Evolutionary conservation across 306 rosid genomes (phyloP).

Genomic region (Cyclanthera cordifolia): DNA sequence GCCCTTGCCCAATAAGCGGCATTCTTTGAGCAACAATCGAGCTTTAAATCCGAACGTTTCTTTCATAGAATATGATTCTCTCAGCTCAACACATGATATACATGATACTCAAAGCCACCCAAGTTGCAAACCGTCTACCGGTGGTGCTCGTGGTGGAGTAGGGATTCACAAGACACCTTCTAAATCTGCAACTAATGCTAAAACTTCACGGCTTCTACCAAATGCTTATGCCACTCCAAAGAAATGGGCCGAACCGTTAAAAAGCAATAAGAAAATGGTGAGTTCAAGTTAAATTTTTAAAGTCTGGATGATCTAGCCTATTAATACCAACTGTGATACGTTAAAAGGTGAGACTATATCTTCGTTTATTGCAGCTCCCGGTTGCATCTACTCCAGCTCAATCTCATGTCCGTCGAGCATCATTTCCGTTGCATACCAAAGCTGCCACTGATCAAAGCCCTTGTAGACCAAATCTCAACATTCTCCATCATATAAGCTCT

Average conservation of each 20-base stretch:
- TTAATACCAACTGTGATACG: too few relatives aligned
- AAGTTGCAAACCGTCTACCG: constrained; percentile 30
- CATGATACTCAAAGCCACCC: constrained; percentile 43
- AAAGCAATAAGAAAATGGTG: constrained; percentile 39
- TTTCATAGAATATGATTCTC: constrained; percentile 62
- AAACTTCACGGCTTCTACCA: constrained; percentile 30
- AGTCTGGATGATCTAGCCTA: constrained; percentile 2
- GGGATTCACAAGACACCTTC: constrained; percentile 36
- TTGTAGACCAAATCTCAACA: constrained; percentile 26
- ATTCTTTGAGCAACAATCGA: constrained; percentile 59
- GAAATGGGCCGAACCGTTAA: constrained; percentile 37
- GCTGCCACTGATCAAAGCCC: constrained; percentile 33
- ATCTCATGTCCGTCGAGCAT: constrained; percentile 53
- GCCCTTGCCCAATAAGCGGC: constrained; percentile 38
- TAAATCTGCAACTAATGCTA: constrained; percentile 34
- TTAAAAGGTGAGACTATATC: not conserved
- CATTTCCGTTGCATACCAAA: constrained; percentile 53
- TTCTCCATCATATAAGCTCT: constrained; percentile 46
- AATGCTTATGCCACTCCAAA: constrained; percentile 40
- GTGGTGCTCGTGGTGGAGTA: constrained; percentile 29
- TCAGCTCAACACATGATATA: constrained; percentile 59
- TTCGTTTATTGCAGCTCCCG: constrained; percentile 38
- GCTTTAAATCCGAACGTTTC: constrained; percentile 71
- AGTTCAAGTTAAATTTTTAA: constrained; percentile 11
- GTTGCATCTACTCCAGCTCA: constrained; percentile 28